Base-by-base conservation (phyloP, 2,329 filamentous ascomycete species). In the Didymella lethalis region DNA sequence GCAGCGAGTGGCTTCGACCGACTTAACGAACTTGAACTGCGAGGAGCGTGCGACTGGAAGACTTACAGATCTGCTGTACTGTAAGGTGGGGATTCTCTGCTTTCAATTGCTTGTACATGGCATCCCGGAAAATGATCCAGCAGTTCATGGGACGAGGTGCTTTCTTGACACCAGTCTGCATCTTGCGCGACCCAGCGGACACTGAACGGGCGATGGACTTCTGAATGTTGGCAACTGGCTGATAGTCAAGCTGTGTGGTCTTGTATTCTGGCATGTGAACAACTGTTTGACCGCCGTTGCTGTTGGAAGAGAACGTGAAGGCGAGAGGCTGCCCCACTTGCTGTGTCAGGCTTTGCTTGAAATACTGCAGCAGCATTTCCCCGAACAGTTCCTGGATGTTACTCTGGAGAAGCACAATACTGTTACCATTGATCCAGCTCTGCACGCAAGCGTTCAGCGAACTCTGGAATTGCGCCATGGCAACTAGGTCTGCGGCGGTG, bases 121-220 rank as follows among this genome's bases (percentile, higher is more conserved):
- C 53, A 40, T 71, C 66, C 54, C 69, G 48, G 55, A 62, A 71
- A 18, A 70, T 58, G 59, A 71, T 65, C 61, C 61, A 71, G 49
- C 67, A 69, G 40, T 71, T 71, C 69, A 69, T 70, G n/a, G 69
- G 69, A 10, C 69, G 69, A 7, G 69, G 69, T 31, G 64, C 59
- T 31, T 64, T 68, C 63, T 65, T 68, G 16, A 45, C 25, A 36
- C 43, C 45, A 32, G 38, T 44, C 31, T 52, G 25, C 10, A 46
- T 38, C 23, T 16, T 38, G 38, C 44, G 41, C 16, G 43, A 32
- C 4, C 40, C 34, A 36, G 48, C 23, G 6, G 41, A 12, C 36
- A 31, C 31, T 23, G 48, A 25, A 12, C 36, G 40, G 26, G 50
- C 43, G 47, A 25, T 14, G 18, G 38, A 29, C 14, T 26, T 44